Percentiles rank a stretch among this genome's conserved stretches.
Evolutionary conservation across 495 filamentous ascomycete genomes (phyloP).

Genomic region (Penicillium turbatum): DNA sequence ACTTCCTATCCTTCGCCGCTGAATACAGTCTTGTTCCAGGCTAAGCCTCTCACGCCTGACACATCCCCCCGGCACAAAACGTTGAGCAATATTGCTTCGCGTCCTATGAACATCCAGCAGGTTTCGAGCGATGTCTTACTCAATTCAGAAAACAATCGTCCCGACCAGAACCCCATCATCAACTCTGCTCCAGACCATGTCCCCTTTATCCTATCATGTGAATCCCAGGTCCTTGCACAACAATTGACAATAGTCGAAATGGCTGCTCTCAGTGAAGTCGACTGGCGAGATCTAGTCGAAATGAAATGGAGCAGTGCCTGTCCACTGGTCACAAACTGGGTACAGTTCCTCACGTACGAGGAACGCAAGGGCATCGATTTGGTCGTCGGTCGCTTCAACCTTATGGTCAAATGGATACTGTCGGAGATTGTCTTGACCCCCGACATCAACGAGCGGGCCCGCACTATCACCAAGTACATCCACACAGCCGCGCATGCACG

Average conservation of each 20-base stretch:
- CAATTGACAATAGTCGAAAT: slow-evolving; percentile 96
- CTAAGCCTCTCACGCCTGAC: slow-evolving; percentile 49
- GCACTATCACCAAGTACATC: slow-evolving; percentile 84
- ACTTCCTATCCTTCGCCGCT: slow-evolving; percentile 33
- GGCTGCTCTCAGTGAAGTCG: slow-evolving; percentile 90
- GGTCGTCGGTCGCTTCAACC: slow-evolving; percentile 94
- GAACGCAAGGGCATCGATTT: slow-evolving; percentile 87
- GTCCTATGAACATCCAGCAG: slow-evolving; percentile 27
- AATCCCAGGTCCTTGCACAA: slow-evolving; percentile 83
- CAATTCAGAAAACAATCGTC: slow-evolving; percentile 32
- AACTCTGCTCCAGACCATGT: slow-evolving; percentile 53
- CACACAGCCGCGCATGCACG: slow-evolving; percentile 85
- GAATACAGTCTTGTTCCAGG: slow-evolving; percentile 38
- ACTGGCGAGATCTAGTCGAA: slow-evolving; percentile 96
- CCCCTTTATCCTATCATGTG: slow-evolving; percentile 88
- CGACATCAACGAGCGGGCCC: slow-evolving; percentile 74
- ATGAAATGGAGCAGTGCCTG: slow-evolving; percentile 83
- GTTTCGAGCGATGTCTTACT: slow-evolving; percentile 38
- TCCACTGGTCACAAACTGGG: slow-evolving; percentile 66
- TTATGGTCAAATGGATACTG: slow-evolving; percentile 95
- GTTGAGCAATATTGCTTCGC: slow-evolving; percentile 13
- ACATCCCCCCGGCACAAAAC: slow-evolving; percentile 41
- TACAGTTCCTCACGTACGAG: slow-evolving; percentile 80
- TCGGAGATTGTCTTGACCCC: slow-evolving; percentile 87
- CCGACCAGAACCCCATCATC: slow-evolving; percentile 9